phyloP scores from a whole-genome alignment of 106 monocot genomes.

The Dioscorea zingiberensis region DNA sequence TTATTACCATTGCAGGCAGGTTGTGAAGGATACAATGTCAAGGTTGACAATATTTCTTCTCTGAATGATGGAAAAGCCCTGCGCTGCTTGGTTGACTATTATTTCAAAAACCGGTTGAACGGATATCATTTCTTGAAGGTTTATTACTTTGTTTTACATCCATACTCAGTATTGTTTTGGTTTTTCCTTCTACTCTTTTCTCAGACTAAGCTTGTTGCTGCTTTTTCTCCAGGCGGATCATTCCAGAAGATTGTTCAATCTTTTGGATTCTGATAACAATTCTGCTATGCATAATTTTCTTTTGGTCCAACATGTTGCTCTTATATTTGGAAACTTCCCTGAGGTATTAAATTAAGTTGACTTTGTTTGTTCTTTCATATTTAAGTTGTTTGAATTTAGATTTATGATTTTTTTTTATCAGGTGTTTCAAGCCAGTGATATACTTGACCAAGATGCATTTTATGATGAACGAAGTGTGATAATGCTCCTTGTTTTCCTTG shows the following conservation, averaged over 20 bases:
- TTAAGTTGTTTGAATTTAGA: neutral
- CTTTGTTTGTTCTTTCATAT: neutral
- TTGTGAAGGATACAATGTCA: slow-evolving; percentile 20
- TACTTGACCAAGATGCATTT: slow-evolving; percentile 24
- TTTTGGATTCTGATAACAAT: neutral
- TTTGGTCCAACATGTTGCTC: slow-evolving; percentile 12
- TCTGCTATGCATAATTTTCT: slow-evolving; percentile 10
- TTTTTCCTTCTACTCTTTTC: neutral
- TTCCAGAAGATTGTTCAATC: slow-evolving; percentile 1
- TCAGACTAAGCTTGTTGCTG: neutral
- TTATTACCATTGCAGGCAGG: slow-evolving; percentile 21
- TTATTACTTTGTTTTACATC: neutral
- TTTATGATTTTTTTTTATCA: slow-evolving; percentile 1
- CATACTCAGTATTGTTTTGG: neutral
- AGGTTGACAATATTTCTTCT: slow-evolving; percentile 34
- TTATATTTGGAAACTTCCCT: slow-evolving; percentile 21
- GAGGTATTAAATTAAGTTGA: slow-evolving; percentile 17
- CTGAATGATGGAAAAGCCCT: slow-evolving; percentile 34
- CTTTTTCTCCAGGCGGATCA: slow-evolving; percentile 16
- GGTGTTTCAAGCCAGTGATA: slow-evolving; percentile 25
- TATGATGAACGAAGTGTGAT: slow-evolving; percentile 36
- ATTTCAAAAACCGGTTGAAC: slow-evolving; percentile 17
- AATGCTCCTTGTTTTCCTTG: slow-evolving; percentile 45
- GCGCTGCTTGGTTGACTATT: slow-evolving; percentile 31
- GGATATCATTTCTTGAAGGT: slow-evolving; percentile 1